A percentile compares a stretch with the other conserved stretches of the same genome.
These are phyloP conservation scores for Colletotrichum theobromicola DNA, from an alignment of 2,329 filamentous ascomycete genomes.

Conservation along the genomic window DNA sequence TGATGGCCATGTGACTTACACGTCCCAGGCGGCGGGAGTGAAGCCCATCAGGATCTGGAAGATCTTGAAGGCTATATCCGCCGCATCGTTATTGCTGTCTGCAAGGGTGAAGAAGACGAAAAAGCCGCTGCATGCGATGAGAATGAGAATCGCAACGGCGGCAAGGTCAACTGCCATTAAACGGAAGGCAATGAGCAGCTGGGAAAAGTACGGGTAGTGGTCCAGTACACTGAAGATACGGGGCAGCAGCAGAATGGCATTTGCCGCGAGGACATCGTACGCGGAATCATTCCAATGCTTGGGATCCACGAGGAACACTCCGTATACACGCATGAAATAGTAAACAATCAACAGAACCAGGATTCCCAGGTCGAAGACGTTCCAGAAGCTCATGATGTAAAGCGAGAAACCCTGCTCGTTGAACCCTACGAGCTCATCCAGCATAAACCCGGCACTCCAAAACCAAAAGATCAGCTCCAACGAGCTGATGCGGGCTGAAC, in stretches of 20 bases:
- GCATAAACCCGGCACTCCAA: slow-evolving; percentile 96
- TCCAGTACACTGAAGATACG: slow-evolving; percentile 92
- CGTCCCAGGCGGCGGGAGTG: slow-evolving; percentile 92
- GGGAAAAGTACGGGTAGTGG: slow-evolving; percentile 95
- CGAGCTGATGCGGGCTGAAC: slow-evolving; percentile 80
- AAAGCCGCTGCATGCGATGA: slow-evolving; percentile 91
- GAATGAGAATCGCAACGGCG: slow-evolving; percentile 81
- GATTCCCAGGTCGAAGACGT: slow-evolving; percentile 92
- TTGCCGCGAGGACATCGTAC: slow-evolving; percentile 92
- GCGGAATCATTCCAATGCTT: slow-evolving; percentile 81
- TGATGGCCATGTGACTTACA: slow-evolving; percentile 54
- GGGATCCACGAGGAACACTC: slow-evolving; percentile 80
- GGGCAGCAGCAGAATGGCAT: slow-evolving; percentile 87
- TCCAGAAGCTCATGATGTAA: slow-evolving; percentile 98
- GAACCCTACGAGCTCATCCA: slow-evolving; percentile 94
- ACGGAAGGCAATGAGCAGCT: slow-evolving; percentile 90
- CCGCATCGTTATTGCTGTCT: slow-evolving; percentile 71
- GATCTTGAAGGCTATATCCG: slow-evolving; percentile 83
- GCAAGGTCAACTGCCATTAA: slow-evolving; percentile 92
- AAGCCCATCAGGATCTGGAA: slow-evolving; percentile 97
- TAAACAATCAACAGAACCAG: slow-evolving; percentile 85
- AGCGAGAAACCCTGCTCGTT: slow-evolving; percentile 96
- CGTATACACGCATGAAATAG: slow-evolving; percentile 88
- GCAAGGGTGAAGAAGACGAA: slow-evolving; percentile 93
- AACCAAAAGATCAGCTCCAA: slow-evolving; percentile 95